phyloP scores from a whole-genome alignment of 2,329 filamentous ascomycete genomes.

The Arachnopeziza araneosa region DNA sequence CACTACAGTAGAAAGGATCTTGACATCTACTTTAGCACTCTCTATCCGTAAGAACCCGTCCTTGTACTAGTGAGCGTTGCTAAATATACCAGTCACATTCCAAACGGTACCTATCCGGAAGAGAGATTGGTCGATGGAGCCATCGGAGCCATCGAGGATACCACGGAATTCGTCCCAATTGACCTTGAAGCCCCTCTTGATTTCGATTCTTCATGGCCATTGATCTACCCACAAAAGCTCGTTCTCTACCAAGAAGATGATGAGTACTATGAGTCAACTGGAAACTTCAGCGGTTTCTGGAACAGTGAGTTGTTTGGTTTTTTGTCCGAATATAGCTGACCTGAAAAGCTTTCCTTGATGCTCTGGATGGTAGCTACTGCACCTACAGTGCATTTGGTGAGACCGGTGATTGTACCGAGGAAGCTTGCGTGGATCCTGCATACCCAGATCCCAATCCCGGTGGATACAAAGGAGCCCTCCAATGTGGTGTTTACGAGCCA shows the following conservation, averaged over 20 bases:
- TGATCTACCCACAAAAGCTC: conserved; percentile 43
- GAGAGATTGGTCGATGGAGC: conserved; percentile 37
- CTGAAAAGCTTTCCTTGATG: conserved; percentile 43
- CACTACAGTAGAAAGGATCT: conserved; percentile 41
- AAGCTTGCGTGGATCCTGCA: conserved; percentile 38
- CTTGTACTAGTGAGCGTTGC: neutral
- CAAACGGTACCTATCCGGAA: conserved; percentile 36
- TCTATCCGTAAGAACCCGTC: conserved; percentile 25
- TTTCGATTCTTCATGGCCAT: conserved; percentile 40
- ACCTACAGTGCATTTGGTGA: conserved; percentile 43
- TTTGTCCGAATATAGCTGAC: conserved; percentile 33
- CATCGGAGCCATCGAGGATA: conserved; percentile 29
- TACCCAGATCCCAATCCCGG: conserved; percentile 44
- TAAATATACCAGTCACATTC: conserved; percentile 28
- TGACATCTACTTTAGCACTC: conserved; percentile 34
- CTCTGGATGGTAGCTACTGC: conserved; percentile 44
- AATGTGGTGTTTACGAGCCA: conserved; percentile 46
- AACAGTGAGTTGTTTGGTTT: conserved; percentile 43
- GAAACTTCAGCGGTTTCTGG: conserved; percentile 23
- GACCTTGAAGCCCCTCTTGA: conserved; percentile 38
- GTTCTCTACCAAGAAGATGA: conserved; percentile 39
- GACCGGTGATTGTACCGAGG: conserved; percentile 40
- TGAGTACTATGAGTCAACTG: conserved; percentile 20
- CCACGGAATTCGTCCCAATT: conserved; percentile 15
- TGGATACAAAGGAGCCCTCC: conserved; percentile 43